phyloP scores from a whole-genome alignment of 2,329 filamentous ascomycete genomes.

The Trichophyton schoenleinii region DNA sequence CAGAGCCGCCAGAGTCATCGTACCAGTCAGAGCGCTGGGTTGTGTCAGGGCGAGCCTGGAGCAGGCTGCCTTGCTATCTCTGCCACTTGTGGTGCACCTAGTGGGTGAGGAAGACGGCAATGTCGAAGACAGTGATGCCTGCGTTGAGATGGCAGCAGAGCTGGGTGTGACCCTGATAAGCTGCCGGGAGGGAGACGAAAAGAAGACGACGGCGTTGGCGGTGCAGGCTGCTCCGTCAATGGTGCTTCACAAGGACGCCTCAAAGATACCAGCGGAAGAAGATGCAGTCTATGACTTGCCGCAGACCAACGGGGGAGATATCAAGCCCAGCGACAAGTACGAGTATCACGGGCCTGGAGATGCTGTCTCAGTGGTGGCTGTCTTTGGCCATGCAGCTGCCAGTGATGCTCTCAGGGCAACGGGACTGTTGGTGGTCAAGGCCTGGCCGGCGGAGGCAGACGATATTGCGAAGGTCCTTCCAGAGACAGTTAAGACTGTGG shows the following conservation, averaged over 20 bases:
- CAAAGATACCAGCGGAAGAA: too few species aligned
- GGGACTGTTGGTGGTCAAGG: not conserved
- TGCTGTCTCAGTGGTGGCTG: not conserved
- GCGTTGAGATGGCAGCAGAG: not conserved
- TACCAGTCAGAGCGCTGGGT: not conserved
- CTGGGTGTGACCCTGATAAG: not conserved
- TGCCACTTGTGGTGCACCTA: not conserved
- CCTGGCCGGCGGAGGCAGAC: constrained; percentile 44
- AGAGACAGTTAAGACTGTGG: constrained; percentile 58
- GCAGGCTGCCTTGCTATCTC: not conserved
- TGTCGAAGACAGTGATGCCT: not conserved
- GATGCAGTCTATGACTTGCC: not conserved
- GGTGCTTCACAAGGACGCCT: not conserved
- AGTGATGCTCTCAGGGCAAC: too few species aligned
- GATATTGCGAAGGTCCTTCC: constrained; percentile 77
- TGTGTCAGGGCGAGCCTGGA: not conserved
- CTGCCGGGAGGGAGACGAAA: not conserved
- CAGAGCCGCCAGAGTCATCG: not conserved
- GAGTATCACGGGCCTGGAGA: not conserved
- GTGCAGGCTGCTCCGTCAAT: not conserved
- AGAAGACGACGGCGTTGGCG: not conserved
- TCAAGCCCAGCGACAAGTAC: not conserved
- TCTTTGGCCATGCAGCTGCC: not conserved
- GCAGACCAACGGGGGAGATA: not conserved
- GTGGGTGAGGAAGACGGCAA: not conserved